Conservation (phyloP, 164 flowering plant species). For the Aristolochia californica region DNA sequence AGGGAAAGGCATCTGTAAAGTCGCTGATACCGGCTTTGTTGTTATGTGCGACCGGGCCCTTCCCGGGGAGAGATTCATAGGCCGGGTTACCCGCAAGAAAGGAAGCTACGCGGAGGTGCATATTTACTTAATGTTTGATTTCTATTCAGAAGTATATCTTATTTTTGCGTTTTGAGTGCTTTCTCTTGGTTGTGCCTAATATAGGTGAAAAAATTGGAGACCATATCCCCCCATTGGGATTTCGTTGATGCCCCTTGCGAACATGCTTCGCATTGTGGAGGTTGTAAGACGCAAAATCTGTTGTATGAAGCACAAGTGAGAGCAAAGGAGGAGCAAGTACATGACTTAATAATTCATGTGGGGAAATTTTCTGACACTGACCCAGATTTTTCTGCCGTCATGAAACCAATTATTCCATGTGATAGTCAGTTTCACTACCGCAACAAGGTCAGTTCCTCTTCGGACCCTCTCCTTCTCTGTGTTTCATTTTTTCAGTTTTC, state of each 20-base stretch:
- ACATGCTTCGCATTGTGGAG: slow-evolving; percentile 85
- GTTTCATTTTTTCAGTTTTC: neutral
- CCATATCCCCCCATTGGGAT: slow-evolving; percentile 66
- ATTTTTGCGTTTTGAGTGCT: neutral
- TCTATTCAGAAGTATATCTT: neutral
- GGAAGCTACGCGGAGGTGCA: slow-evolving; percentile 80
- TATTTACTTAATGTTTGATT: neutral
- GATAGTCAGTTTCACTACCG: slow-evolving; percentile 80
- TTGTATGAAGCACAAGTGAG: slow-evolving; percentile 79
- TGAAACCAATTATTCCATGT: slow-evolving; percentile 95
- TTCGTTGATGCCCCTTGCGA: slow-evolving; percentile 82
- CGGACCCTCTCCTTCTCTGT: neutral
- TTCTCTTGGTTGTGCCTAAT: neutral
- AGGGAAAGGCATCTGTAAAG: slow-evolving; percentile 88
- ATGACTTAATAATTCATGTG: slow-evolving; percentile 60
- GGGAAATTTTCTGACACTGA: slow-evolving; percentile 59
- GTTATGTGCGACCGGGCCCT: slow-evolving; percentile 89
- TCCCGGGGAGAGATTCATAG: slow-evolving; percentile 90
- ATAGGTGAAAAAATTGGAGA: slow-evolving; percentile 65
- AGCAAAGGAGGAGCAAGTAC: slow-evolving; percentile 82
- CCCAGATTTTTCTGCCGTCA: slow-evolving; percentile 26
- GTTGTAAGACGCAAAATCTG: slow-evolving; percentile 85
- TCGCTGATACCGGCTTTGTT: slow-evolving; percentile 67
- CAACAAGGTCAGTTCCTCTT: slow-evolving; percentile 56
- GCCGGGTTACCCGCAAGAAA: slow-evolving; percentile 77